These are phyloP conservation scores for Paspalum notatum DNA, from an alignment of 176 grass and related monocot species.

Conservation along the genomic window DNA sequence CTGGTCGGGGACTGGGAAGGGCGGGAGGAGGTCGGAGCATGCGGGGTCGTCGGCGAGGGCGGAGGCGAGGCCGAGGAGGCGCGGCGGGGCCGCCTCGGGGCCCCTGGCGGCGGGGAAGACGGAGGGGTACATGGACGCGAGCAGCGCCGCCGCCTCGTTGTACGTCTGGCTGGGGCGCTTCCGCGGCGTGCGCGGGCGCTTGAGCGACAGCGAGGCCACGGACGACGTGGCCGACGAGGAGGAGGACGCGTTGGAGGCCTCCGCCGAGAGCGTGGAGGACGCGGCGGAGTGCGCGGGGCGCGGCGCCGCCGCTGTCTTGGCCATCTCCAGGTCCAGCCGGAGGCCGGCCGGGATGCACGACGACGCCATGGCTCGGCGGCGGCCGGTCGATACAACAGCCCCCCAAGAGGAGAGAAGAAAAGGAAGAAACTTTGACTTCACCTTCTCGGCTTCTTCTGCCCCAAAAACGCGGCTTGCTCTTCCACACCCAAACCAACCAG, in stretches of 20 bases:
- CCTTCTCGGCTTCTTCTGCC: too few relatives aligned
- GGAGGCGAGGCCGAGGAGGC: slow-evolving; percentile 53
- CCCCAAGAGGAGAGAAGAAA: too few relatives aligned
- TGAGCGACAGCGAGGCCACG: slow-evolving; percentile 66
- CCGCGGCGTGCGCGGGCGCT: slow-evolving; percentile 72
- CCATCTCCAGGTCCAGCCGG: slow-evolving; percentile 84
- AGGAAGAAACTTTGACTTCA: too few relatives aligned
- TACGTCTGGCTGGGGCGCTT: slow-evolving; percentile 91
- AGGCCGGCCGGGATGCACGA: slow-evolving; percentile 67
- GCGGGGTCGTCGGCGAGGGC: slow-evolving; percentile 50
- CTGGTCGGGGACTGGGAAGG: slow-evolving; percentile 68
- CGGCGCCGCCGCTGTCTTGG: slow-evolving; percentile 53
- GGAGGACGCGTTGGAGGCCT: slow-evolving; percentile 47
- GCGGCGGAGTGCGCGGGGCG: slow-evolving; percentile 56
- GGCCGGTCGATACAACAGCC: background rate
- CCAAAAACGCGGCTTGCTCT: too few relatives aligned
- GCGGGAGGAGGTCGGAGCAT: slow-evolving; percentile 73
- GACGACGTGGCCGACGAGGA: slow-evolving; percentile 42
- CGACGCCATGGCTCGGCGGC: slow-evolving; percentile 50
- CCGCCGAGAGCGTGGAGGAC: slow-evolving; percentile 63
- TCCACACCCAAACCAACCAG: too few relatives aligned
- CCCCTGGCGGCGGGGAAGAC: slow-evolving; percentile 59
- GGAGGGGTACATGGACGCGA: slow-evolving; percentile 81
- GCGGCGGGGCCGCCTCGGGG: slow-evolving; percentile 10
- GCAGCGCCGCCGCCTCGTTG: slow-evolving; percentile 90